Evolutionary conservation across 2,329 filamentous ascomycete genomes (phyloP).

Genomic region (Fusarium sulawesiense): DNA sequence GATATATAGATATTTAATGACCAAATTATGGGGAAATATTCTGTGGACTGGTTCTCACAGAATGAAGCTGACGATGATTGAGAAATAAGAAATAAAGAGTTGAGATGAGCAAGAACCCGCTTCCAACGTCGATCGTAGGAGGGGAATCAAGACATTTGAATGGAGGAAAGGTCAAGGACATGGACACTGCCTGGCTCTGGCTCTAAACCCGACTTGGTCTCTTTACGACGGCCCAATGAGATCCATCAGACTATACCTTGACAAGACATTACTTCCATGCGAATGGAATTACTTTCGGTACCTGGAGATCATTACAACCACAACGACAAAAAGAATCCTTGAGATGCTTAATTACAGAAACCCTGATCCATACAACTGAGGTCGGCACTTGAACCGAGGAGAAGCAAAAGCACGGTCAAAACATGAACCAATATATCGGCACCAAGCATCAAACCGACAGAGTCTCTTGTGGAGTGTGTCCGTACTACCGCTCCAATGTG

Average conservation of each 20-base stretch:
- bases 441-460: neutral
- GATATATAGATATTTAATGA: neutral
- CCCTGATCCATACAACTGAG: constrained; percentile 7
- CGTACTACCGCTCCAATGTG: neutral
- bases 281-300: constrained; percentile 1
- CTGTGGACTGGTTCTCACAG: neutral
- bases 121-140: constrained; percentile 22
- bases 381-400: constrained; percentile 3
- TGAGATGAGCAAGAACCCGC: constrained; percentile 21
- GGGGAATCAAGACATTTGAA: constrained; percentile 22
- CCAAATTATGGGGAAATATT: neutral
- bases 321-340: neutral
- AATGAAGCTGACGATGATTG: neutral
- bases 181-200: constrained; percentile 18
- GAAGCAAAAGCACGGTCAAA: neutral
- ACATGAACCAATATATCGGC: constrained; percentile 16
- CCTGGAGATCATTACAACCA: constrained; percentile 15
- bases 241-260: constrained; percentile 7
- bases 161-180: constrained; percentile 1
- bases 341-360: constrained; percentile 1
- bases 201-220: constrained; percentile 30
- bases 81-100: constrained; percentile 5
- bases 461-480: constrained; percentile 22
- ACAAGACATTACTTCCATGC: constrained; percentile 11
- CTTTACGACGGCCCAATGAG: constrained; percentile 16